Evolutionary conservation across 23 red algal genomes (phyloP).

Genomic region (Gracilaria domingensis): DNA sequence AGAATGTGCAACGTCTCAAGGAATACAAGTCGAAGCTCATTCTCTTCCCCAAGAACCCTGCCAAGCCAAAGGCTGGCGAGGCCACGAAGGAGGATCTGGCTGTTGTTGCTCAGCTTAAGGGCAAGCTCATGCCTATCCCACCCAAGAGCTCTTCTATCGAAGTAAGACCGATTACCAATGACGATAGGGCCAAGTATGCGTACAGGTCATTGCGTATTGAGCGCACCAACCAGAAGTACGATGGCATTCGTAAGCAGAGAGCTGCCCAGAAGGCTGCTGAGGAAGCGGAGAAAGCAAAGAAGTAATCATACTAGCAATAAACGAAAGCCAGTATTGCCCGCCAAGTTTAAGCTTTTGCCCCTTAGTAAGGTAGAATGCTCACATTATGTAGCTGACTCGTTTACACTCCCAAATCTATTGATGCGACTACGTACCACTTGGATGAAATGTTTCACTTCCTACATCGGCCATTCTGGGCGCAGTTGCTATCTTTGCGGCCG

Average conservation of each 20-base stretch:
- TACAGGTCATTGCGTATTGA: conserved; percentile 85
- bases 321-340: background rate
- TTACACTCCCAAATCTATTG: background rate
- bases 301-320: conserved; percentile 28
- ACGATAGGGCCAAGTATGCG: conserved; percentile 72
- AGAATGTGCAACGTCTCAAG: conserved; percentile 95
- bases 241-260: conserved; percentile 82
- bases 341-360: background rate
- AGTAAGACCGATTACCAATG: conserved; percentile 86
- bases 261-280: conserved; percentile 78
- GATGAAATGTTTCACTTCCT: background rate
- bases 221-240: conserved; percentile 66
- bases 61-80: conserved; percentile 90
- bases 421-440: background rate
- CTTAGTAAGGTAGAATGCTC: background rate
- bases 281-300: conserved; percentile 84
- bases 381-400: background rate
- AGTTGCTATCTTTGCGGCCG: background rate
- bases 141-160: conserved; percentile 44
- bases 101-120: conserved; percentile 72
- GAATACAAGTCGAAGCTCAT: conserved; percentile 98
- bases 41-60: conserved; percentile 87
- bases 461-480: background rate
- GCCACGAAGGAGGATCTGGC: conserved; percentile 74
- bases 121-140: conserved; percentile 84